Conservation (phyloP, 345 rosid genomes). For the Bruguiera gymnorhiza region DNA sequence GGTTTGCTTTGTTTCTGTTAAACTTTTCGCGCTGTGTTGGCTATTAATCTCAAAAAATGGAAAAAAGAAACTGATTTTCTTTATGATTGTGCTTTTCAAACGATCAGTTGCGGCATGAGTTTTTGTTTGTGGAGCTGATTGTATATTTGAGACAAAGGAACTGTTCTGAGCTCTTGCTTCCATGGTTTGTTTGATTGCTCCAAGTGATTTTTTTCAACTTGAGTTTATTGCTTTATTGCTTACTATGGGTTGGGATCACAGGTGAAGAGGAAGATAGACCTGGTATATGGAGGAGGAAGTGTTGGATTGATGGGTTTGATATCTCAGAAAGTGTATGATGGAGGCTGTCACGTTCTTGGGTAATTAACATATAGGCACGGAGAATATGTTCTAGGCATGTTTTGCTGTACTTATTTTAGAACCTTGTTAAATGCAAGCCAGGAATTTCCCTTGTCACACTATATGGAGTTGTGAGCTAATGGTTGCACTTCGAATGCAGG, state of each 20-base stretch:
- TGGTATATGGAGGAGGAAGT: conserved; percentile 98
- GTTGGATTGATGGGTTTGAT: conserved; percentile 96
- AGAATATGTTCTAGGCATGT: conserved; percentile 3
- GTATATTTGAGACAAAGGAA: neutral
- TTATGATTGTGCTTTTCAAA: neutral
- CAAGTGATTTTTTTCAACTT: neutral
- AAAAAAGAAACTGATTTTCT: neutral
- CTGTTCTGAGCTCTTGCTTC: neutral
- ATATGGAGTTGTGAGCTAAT: neutral
- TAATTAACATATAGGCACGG: conserved; percentile 29
- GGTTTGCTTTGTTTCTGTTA: conserved; percentile 13
- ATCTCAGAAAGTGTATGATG: conserved; percentile 73
- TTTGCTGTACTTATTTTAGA: too few species aligned
- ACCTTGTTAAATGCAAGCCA: neutral
- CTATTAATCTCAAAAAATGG: neutral
- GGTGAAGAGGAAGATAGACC: conserved; percentile 80
- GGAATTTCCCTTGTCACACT: neutral
- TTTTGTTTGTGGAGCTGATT: neutral
- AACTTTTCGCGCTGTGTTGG: neutral
- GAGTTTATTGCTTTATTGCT: neutral
- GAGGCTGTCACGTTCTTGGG: conserved; percentile 95
- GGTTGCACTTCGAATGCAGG: conserved; percentile 51
- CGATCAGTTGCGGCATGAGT: neutral
- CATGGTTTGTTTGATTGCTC: conserved; percentile 1
- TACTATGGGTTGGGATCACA: conserved; percentile 28